Percentiles rank a stretch among this genome's conserved stretches.
These are phyloP conservation scores for Cryomyces antarcticus DNA, from an alignment of 495 filamentous ascomycete species.

Conservation along the genomic window DNA sequence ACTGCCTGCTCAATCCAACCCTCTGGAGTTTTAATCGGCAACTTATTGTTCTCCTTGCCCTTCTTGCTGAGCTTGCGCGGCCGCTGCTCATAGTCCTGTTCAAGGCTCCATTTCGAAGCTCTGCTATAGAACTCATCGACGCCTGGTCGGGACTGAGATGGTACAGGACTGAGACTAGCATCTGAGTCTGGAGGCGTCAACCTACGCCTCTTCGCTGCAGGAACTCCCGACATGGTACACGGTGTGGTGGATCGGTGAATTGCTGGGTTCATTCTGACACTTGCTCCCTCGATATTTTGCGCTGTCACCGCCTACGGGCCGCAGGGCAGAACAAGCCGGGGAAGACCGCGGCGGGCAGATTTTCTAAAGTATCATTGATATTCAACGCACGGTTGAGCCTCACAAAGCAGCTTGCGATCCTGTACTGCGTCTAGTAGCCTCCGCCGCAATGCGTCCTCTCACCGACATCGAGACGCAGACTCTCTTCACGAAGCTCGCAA, in stretches of 20 bases:
- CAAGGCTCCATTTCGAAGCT: conserved; percentile 52
- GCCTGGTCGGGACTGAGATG: background rate
- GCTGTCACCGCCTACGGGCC: too few relatives aligned
- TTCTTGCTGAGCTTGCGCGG: conserved; percentile 49
- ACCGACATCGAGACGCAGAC: conserved; percentile 16
- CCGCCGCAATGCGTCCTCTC: conserved; percentile 10
- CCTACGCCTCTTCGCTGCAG: conserved; percentile 31
- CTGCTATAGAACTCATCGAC: background rate
- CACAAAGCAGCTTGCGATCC: too few relatives aligned
- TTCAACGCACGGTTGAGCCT: too few relatives aligned
- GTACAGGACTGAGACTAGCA: background rate
- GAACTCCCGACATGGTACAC: conserved; percentile 24
- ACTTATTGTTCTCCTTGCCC: conserved; percentile 44
- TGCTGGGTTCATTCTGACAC: background rate
- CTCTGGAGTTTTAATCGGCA: conserved; percentile 68
- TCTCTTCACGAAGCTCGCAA: conserved; percentile 68
- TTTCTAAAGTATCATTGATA: too few relatives aligned
- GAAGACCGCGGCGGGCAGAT: too few relatives aligned
- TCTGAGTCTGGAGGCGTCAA: conserved; percentile 26
- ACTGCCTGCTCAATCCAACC: conserved; percentile 45
- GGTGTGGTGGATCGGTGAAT: background rate
- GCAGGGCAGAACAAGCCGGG: too few relatives aligned
- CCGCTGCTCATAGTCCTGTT: conserved; percentile 73
- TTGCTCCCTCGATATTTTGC: too few relatives aligned
- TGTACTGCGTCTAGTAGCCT: too few relatives aligned